phyloP scores from a whole-genome alignment of 106 monocot species.

The Phalaenopsis equestris region DNA sequence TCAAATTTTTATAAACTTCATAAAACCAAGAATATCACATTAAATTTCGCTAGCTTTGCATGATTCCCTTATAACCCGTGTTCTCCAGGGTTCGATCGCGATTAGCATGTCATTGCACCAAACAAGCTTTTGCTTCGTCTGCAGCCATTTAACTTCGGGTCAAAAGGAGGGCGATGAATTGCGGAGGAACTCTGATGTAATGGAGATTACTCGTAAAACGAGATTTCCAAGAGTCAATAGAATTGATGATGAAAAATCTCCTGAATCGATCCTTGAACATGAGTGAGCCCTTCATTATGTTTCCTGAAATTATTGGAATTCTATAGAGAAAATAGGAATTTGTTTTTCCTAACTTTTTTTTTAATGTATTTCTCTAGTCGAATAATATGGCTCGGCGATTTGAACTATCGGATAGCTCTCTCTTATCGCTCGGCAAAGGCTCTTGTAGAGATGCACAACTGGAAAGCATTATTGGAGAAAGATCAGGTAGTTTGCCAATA shows the following conservation, averaged over 20 bases:
- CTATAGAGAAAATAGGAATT: neutral
- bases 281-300: conserved; percentile 34
- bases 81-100: conserved; percentile 63
- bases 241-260: conserved; percentile 37
- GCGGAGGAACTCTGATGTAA: conserved; percentile 69
- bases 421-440: conserved; percentile 76
- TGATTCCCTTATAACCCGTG: neutral
- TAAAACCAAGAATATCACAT: neutral
- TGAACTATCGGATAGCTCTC: conserved; percentile 85
- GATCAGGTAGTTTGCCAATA: conserved; percentile 54
- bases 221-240: conserved; percentile 55
- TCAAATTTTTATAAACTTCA: neutral
- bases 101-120: conserved; percentile 76
- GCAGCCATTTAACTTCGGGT: conserved; percentile 72
- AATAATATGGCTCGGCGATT: conserved; percentile 66
- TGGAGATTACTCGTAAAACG: conserved; percentile 71
- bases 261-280: conserved; percentile 65
- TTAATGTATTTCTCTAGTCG: conserved; percentile 21
- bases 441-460: conserved; percentile 89
- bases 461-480: conserved; percentile 73
- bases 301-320: neutral
- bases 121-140: conserved; percentile 80
- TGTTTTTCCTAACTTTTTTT: neutral
- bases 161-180: conserved; percentile 75
- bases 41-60: neutral